Conservation (phyloP, 331 rosid genomes). For the Malus hybrid region DNA sequence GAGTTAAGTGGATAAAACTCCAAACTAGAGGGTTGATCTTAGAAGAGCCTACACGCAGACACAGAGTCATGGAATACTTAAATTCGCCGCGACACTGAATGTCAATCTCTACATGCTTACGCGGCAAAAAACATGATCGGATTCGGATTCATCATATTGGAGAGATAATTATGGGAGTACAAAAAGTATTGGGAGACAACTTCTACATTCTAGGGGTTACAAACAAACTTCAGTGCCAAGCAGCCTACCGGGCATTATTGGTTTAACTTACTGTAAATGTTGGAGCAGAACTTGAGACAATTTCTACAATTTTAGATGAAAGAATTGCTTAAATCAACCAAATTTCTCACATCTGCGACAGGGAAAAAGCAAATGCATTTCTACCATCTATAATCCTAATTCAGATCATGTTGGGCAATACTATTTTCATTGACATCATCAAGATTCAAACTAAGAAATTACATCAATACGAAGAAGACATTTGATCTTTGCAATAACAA, state of each 20-base stretch:
- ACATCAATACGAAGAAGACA: not conserved
- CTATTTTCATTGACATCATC: not conserved
- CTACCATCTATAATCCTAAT: not conserved
- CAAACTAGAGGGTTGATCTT: no score
- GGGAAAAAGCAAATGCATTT: conserved; percentile 9
- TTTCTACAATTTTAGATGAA: not conserved
- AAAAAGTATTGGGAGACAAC: no score
- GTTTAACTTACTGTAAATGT: not conserved
- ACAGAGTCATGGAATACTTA: no score
- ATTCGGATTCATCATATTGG: no score
- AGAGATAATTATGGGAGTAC: no score
- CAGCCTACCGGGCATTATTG: not conserved
- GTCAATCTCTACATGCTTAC: no score
- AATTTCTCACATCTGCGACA: not conserved
- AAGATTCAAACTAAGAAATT: not conserved
- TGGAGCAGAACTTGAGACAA: not conserved
- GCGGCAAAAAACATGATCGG: rapidly evolving
- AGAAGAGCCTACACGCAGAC: no score
- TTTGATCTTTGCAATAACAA: conserved; percentile 1
- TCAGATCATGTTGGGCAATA: not conserved
- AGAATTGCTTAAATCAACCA: not conserved
- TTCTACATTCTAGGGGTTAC: no score
- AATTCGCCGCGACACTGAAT: no score
- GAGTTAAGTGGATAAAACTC: no score
- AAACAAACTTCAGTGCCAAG: no score